phyloP scores from a whole-genome alignment of 768 basidiomycete genomes.

The Amanita brunnescens region DNA sequence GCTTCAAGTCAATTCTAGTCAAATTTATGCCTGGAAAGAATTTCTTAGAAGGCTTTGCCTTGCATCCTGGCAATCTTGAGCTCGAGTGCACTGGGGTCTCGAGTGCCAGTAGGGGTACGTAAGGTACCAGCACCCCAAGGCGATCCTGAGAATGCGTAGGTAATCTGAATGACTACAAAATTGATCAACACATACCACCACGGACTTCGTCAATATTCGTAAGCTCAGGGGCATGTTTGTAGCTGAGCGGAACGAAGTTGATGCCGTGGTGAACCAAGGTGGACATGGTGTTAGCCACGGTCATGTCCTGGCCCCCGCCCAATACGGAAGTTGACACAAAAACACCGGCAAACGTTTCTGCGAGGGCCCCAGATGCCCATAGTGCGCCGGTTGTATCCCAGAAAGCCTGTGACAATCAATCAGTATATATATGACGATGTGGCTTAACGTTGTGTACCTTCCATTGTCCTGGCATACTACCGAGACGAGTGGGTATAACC shows the following conservation, averaged over 20 bases:
- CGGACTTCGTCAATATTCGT: constrained; percentile 37
- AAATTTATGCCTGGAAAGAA: constrained; percentile 30
- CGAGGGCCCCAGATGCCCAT: constrained; percentile 50
- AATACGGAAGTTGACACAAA: constrained; percentile 69
- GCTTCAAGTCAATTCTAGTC: constrained; percentile 3
- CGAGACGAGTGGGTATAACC: constrained; percentile 76
- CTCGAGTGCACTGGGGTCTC: constrained; percentile 42
- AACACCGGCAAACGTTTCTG: constrained; percentile 67
- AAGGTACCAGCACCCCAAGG: constrained; percentile 73
- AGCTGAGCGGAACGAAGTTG: constrained; percentile 66
- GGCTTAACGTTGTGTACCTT: constrained; percentile 33
- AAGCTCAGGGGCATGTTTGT: constrained; percentile 34
- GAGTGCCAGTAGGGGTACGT: constrained; percentile 9
- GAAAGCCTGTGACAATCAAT: constrained; percentile 33
- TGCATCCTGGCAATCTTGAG: constrained; percentile 42
- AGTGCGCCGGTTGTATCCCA: constrained; percentile 69
- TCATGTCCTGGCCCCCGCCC: constrained; percentile 76
- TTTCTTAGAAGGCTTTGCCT: constrained; percentile 43
- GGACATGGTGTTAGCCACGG: constrained; percentile 41
- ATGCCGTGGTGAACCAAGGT: constrained; percentile 69
- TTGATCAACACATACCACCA: constrained; percentile 38
- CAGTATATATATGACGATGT: constrained; percentile 14
- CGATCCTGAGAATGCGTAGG: constrained; percentile 35
- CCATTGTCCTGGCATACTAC: constrained; percentile 74
- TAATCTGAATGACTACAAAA: constrained; percentile 6